Base-by-base conservation (phyloP, 371 early-diverging fungal species). In the Mortierella sp. region DNA sequence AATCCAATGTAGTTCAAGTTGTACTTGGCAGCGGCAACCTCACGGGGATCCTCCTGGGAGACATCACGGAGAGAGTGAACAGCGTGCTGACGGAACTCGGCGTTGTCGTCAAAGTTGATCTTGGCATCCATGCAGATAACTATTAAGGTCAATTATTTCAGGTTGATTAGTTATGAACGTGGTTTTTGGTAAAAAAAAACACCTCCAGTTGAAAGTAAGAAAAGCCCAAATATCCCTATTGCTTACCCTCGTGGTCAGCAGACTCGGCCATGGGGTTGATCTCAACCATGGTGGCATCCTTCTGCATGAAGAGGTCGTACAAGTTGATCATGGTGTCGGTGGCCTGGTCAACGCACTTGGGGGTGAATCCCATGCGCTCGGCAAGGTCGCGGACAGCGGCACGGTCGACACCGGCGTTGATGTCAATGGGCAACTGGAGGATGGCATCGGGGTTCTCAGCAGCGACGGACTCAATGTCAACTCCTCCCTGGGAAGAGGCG, bases 1-100 rank as follows among this genome's bases (percentile, higher is more conserved):
- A 99, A 91, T 79, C 99, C 99, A 93, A 99, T 98, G 94, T 99
- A 99, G 95, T 99, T 98, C 81, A 99, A 94, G 89, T 97, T 94
- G 93, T 94, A 95, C 91, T 99, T 95, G 90, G 97, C 96, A 77
- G 99, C 99, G 82, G 95, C 94, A 71, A 98, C 98, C 91, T 99
- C 99, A 90, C 99, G 97, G 50, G 96, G 91, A 89, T 99, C 99
- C 91, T 98, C 98, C 93, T 98, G 99, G 77, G 95, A 92, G 77
- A 93, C 92, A 90, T 99, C 99, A 82, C 98, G 95, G 72, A 98
- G 93, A 31, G 80, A 90, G 82, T 96, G 95, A 69, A 98, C 92
- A 72, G 95, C 98, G 91, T 94, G 91, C 90, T 99, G 99, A 88
- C 98, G 96, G 93, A 98, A 98, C 50, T 96, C 97, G 80, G 99